Evolutionary conservation across 1,139 yeast species (phyloP).

Genomic region (Geotrichum aggregatum): DNA sequence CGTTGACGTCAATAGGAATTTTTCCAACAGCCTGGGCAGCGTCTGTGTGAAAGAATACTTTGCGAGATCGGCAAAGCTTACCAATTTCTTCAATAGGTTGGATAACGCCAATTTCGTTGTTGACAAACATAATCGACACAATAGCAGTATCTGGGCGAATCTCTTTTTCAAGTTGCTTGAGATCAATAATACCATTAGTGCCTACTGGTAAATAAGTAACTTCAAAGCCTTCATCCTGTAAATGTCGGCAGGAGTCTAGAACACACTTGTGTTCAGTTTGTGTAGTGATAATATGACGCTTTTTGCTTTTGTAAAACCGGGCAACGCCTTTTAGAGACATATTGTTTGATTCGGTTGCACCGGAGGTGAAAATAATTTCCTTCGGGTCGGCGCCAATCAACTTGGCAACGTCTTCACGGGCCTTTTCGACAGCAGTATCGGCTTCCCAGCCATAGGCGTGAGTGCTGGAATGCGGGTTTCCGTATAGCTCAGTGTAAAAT

Average conservation of each 20-base stretch:
- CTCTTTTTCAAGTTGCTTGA: slow-evolving; percentile 73
- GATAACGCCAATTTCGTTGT: slow-evolving; percentile 95
- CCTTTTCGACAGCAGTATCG: slow-evolving; percentile 82
- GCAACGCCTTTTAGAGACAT: slow-evolving; percentile 95
- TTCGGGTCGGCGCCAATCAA: slow-evolving; percentile 91
- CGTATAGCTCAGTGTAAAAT: slow-evolving; percentile 89
- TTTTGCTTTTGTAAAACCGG: slow-evolving; percentile 81
- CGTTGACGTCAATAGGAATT: slow-evolving; percentile 86
- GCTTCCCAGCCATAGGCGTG: slow-evolving; percentile 99
- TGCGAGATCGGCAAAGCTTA: slow-evolving; percentile 72
- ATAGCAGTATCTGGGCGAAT: slow-evolving; percentile 88
- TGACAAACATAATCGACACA: slow-evolving; percentile 96
- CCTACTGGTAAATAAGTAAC: slow-evolving; percentile 88
- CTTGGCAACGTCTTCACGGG: slow-evolving; percentile 75
- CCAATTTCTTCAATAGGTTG: slow-evolving; percentile 97
- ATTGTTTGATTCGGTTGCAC: slow-evolving; percentile 96
- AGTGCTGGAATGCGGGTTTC: slow-evolving; percentile 88
- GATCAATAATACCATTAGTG: slow-evolving; percentile 70
- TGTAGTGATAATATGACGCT: slow-evolving; percentile 89
- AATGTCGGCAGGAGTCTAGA: slow-evolving; percentile 86
- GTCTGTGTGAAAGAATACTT: slow-evolving; percentile 96
- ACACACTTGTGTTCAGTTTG: slow-evolving; percentile 99
- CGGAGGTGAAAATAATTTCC: slow-evolving; percentile 93
- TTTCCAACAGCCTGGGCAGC: slow-evolving; percentile 98
- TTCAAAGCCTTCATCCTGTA: slow-evolving; percentile 96